These are phyloP conservation scores for Zasmidium citrigriseum DNA, from an alignment of 2,329 filamentous ascomycete genomes.

Conservation along the genomic window DNA sequence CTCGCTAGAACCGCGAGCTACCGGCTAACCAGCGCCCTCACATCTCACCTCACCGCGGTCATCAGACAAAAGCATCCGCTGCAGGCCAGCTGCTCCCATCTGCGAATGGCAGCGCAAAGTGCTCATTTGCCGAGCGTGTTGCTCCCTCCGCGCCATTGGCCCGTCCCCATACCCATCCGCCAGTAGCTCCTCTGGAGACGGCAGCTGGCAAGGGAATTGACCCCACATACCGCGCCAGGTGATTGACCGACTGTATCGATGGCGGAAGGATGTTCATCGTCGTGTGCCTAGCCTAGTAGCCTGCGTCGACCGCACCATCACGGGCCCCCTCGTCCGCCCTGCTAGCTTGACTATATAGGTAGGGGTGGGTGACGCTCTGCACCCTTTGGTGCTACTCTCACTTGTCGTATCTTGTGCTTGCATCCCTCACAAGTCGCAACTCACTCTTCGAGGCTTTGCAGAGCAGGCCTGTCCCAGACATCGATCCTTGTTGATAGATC, in stretches of 20 bases:
- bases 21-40: not conserved
- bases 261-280: not conserved
- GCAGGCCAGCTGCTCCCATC: not conserved
- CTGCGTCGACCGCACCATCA: not conserved
- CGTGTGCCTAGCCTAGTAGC: not conserved
- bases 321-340: not conserved
- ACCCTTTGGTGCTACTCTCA: slow-evolving; percentile 1
- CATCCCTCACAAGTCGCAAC: not conserved
- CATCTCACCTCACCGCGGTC: not conserved
- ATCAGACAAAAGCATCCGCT: slow-evolving; percentile 3
- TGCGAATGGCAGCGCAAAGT: not conserved
- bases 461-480: not conserved
- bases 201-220: too few species aligned
- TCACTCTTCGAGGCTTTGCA: not conserved
- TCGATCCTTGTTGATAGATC: not conserved
- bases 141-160: slow-evolving; percentile 20
- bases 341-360: slow-evolving; percentile 9
- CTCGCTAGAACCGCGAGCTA: not conserved
- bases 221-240: not conserved
- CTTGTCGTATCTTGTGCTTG: slow-evolving; percentile 9
- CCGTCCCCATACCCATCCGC: slow-evolving; percentile 10
- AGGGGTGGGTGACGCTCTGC: slow-evolving; percentile 1
- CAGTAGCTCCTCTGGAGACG: slow-evolving; percentile 4
- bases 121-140: slow-evolving; percentile 18
- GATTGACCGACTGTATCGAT: not conserved